Base-by-base conservation (phyloP, 345 rosid species). In the Physaria fendleri region DNA sequence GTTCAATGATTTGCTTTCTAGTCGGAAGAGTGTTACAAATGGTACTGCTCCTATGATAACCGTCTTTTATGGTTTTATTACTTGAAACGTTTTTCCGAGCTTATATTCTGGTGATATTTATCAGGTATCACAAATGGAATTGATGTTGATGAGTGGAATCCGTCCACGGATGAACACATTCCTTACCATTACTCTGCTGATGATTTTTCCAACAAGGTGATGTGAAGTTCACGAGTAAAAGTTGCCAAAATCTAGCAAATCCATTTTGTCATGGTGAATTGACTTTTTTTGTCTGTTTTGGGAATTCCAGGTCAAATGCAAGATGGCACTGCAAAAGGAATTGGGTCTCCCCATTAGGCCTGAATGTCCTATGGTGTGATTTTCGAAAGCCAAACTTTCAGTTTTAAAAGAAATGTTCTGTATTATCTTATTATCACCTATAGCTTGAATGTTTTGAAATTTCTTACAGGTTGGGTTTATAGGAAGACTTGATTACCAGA, bases 401-500 rank as follows among this genome's bases (percentile, higher is more conserved):
- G 0, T 25, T 35, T 22, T 30, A 2, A 12, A 2, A 13, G 3
- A 28, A 34, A 9, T 20, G 4, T 20, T 56, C n/a, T 38, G 2
- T 6, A 47, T 13, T 42, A 6, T 70, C 30, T 25, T 16, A 40
- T 4, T 8, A 15, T 29, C 15, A 30, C 62, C 48, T 47, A 39
- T 64, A 5, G 13, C 11, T 39, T 48, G 33, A 4, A 13, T 46
- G 41, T 15, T 15, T 16, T 16, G 6, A 30, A 38, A n/a, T 4
- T 8, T 16, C 8, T 14, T 69, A 66, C 68, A 92, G 98, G 81
- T 92, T 75, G 97, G 98, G 46, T 92, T 92, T 67, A 86, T 88
- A 40, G 98, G 98, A 68, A 88, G 97, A 72, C 70, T 92, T 74
- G 96, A 86, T 77, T 79, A 88, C 75, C 98, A 92, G 74, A 92